Base-by-base conservation (phyloP, 2,329 filamentous ascomycete genomes). In the Cladosporium sp. region DNA sequence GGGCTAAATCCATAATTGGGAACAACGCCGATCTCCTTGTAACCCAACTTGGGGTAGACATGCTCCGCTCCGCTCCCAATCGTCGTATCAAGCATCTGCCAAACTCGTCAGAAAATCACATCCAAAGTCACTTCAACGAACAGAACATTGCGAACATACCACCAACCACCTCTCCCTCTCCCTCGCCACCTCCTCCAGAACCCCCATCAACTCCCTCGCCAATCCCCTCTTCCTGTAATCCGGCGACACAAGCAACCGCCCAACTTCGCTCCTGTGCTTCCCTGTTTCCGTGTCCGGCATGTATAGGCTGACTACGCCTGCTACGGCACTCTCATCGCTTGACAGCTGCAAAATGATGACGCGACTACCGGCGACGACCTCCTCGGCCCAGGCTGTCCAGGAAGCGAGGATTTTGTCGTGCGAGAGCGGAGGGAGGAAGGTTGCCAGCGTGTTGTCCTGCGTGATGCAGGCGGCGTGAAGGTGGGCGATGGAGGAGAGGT, bases 391-490 rank as follows among this genome's bases (percentile, higher is more conserved):
- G 20, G 77, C 75, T 65, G 80, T 79, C 84, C 84, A 87, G 77
- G 80, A 86, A 8, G 73, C 64, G 30, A 82, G 73, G 39, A 87
- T 79, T 67, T 82, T 83, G 38, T 79, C 75, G 67, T 83, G 76
- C 50, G 78, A 78, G 36, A 87, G 73, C 0, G 84, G 84, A n/a
- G 83, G 82, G 14, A 84, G 74, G 67, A 87, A 87, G 4, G 78
- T 82, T 25, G 82, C 82, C 37, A 84, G 77, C 62, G 80, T 81
- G 66, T 78, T 75, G 71, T 84, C 83, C 60, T 79, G 74, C 4
- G 79, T 81, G 67, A 88, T 84, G 72, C 84, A 86, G 14, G 79
- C 77, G 60, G 78, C 80, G 64, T 87, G 84, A 22, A 87, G 76
- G 49, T 78, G 77, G 37, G 83, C 83, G 17, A 87, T 76, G 65